Conservation (phyloP, 495 filamentous ascomycete species). For the Hyaloscypha bicolor region DNA sequence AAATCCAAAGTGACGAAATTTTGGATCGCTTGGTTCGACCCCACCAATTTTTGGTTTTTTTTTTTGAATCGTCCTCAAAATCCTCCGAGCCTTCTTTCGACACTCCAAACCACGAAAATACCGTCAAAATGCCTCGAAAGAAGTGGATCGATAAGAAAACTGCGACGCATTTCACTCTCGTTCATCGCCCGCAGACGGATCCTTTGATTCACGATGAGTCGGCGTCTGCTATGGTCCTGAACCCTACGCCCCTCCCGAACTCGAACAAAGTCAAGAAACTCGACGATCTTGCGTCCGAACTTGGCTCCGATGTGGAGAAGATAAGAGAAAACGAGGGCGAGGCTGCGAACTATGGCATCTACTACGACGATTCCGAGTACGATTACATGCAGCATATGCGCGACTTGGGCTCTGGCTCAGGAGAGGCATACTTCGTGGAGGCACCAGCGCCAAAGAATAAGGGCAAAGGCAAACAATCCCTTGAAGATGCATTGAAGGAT, state of each 20-base stretch:
- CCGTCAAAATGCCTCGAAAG: slow-evolving; percentile 71
- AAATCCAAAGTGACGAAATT: slow-evolving; percentile 27
- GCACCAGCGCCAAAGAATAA: slow-evolving; percentile 60
- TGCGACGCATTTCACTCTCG: slow-evolving; percentile 88
- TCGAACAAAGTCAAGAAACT: slow-evolving; percentile 65
- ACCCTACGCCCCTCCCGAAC: slow-evolving; percentile 51
- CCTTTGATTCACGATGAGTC: slow-evolving; percentile 86
- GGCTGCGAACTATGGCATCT: slow-evolving; percentile 91
- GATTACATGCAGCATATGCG: slow-evolving; percentile 99
- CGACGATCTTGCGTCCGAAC: slow-evolving; percentile 74
- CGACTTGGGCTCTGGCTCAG: slow-evolving; percentile 66
- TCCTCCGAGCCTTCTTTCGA: not conserved
- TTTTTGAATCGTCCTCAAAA: slow-evolving; percentile 10
- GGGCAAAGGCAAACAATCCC: slow-evolving; percentile 62
- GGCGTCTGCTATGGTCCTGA: slow-evolving; percentile 81
- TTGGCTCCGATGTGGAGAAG: slow-evolving; percentile 60
- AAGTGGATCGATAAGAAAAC: slow-evolving; percentile 96
- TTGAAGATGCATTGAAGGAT: slow-evolving; percentile 81
- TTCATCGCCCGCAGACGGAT: slow-evolving; percentile 95
- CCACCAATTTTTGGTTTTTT: not conserved
- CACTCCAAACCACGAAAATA: slow-evolving; percentile 32
- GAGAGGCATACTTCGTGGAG: slow-evolving; percentile 76
- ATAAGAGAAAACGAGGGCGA: slow-evolving; percentile 92
- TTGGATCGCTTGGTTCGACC: slow-evolving; percentile 12
- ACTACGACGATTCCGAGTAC: slow-evolving; percentile 84